Evolutionary conservation across 1,284 basidiomycete genomes (phyloP).

Genomic region (Rhodotorula sp.): DNA sequence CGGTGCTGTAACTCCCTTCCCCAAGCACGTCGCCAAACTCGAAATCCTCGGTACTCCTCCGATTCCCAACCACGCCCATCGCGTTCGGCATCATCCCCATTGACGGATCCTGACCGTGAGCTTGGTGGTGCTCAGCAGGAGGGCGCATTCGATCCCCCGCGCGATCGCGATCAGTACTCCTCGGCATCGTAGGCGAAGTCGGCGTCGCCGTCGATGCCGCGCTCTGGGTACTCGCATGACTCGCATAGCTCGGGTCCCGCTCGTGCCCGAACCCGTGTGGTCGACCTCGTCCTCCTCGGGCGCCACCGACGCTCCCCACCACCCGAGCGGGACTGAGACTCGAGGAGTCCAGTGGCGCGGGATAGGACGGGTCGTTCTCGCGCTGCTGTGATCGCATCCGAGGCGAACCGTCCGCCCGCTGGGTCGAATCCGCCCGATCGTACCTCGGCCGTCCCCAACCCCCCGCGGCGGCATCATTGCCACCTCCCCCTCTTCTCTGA

Average conservation of each 20-base stretch:
- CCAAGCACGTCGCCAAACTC: conserved; percentile 67
- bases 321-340: neutral
- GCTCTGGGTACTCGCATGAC: neutral
- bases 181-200: conserved; percentile 2
- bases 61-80: conserved; percentile 28
- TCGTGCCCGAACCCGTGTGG: neutral
- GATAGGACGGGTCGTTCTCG: neutral
- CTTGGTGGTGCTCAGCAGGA: neutral
- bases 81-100: conserved; percentile 15
- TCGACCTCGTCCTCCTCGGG: neutral
- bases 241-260: neutral
- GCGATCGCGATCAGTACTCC: neutral
- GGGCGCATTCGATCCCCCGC: too few species aligned
- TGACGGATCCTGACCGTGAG: neutral
- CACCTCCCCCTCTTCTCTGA: neutral
- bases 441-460: conserved; percentile 1
- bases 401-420: neutral
- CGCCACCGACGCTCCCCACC: neutral
- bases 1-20: conserved; percentile 77
- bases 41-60: conserved; percentile 51
- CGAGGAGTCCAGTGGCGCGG: neutral
- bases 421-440: conserved; percentile 4
- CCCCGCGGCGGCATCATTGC: neutral
- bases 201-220: conserved; percentile 1
- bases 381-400: neutral